These are phyloP conservation scores for Chlamydomonas incerta DNA, from an alignment of 139 green algal species.

Conservation along the genomic window DNA sequence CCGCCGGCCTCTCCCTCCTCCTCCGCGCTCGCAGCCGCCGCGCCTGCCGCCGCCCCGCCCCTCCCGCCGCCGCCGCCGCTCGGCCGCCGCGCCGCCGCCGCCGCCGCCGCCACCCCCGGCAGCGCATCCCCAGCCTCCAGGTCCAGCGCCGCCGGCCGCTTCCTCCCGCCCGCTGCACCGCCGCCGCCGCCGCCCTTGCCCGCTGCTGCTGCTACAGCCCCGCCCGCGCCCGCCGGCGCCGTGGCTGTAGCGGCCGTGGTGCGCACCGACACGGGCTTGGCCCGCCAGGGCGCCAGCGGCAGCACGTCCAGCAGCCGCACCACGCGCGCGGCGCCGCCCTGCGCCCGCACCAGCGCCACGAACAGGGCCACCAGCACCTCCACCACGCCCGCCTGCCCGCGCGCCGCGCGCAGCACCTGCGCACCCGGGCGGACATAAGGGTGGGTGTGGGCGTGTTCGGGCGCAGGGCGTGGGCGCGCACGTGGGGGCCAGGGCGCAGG, in stretches of 20 bases:
- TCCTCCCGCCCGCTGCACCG: background rate
- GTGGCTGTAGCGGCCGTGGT: background rate
- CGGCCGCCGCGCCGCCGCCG: background rate
- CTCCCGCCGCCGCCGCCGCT: background rate
- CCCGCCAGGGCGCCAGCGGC: constrained; percentile 22
- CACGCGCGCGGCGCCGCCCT: constrained; percentile 66
- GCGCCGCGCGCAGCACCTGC: constrained; percentile 34
- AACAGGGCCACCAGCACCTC: constrained; percentile 80
- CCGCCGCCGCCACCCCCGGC: background rate
- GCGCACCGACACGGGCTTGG: background rate
- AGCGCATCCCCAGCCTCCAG: constrained; percentile 12
- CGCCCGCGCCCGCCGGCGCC: no score
- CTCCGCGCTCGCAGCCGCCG: background rate
- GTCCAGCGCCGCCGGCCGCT: background rate
- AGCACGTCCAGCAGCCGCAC: constrained; percentile 58
- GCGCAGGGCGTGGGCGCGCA: background rate
- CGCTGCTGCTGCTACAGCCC: background rate
- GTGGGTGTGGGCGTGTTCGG: background rate
- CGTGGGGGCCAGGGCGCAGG: background rate
- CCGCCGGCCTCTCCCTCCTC: constrained; percentile 2
- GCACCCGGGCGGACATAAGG: background rate
- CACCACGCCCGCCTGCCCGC: constrained; percentile 36
- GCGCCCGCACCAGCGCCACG: constrained; percentile 75
- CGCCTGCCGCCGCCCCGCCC: background rate
- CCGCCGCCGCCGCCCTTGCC: background rate